Conservation (phyloP, 2,329 filamentous ascomycete genomes). For the Clonostachys chloroleuca region DNA sequence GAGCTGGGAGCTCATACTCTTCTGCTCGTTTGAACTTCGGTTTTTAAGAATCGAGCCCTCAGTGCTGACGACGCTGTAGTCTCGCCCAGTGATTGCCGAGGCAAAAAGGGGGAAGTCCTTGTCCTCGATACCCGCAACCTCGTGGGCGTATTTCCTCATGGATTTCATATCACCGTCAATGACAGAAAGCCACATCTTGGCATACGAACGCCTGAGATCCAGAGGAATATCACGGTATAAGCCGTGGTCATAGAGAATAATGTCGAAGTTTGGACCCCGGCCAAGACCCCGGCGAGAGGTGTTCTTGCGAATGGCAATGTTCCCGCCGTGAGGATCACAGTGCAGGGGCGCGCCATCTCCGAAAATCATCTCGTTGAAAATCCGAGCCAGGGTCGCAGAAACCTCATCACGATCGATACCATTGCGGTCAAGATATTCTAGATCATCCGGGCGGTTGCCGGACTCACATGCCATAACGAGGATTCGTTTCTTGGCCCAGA, state of each 20-base stretch:
- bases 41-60: constrained; percentile 51
- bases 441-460: constrained; percentile 82
- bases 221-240: constrained; percentile 89
- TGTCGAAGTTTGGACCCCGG: constrained; percentile 74
- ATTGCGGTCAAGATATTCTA: constrained; percentile 79
- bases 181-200: constrained; percentile 95
- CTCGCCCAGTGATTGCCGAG: constrained; percentile 90
- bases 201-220: constrained; percentile 76
- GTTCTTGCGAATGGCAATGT: constrained; percentile 87
- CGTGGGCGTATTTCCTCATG: constrained; percentile 86
- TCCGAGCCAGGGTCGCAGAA: constrained; percentile 79
- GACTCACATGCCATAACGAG: constrained; percentile 93
- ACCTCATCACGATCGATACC: constrained; percentile 94
- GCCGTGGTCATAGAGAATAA: constrained; percentile 95
- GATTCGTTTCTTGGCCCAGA: constrained; percentile 86
- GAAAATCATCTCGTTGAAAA: constrained; percentile 99
- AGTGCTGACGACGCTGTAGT: constrained; percentile 71
- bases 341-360: constrained; percentile 83
- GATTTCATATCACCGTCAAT: constrained; percentile 79
- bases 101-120: constrained; percentile 94
- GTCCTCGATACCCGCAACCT: constrained; percentile 85
- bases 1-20: constrained; percentile 77
- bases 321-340: constrained; percentile 95
- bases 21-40: constrained; percentile 73
- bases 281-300: constrained; percentile 43